Evolutionary conservation across 805 yeast species (phyloP).

Genomic region (Candida ipomoeae): DNA sequence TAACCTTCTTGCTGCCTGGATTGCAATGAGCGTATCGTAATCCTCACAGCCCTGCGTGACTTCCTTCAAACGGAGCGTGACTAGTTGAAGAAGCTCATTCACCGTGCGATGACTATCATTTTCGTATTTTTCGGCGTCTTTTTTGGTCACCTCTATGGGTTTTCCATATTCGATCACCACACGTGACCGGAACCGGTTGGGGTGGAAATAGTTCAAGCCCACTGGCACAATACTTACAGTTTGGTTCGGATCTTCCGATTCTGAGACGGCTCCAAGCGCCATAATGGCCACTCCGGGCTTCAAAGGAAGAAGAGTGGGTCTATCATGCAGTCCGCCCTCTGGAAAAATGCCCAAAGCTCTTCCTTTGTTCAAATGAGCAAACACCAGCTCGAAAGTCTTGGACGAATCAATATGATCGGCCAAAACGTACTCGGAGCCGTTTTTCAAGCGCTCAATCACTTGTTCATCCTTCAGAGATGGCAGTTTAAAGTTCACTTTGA

Average conservation of each 20-base stretch:
- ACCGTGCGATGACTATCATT: slow-evolving; percentile 27
- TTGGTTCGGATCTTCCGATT: slow-evolving; percentile 20
- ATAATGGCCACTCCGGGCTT: slow-evolving; percentile 45
- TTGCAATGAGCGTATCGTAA: slow-evolving; percentile 39
- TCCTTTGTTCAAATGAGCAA: slow-evolving; percentile 31
- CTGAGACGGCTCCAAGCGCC: slow-evolving; percentile 40
- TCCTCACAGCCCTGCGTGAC: slow-evolving; percentile 41
- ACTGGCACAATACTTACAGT: slow-evolving; percentile 35
- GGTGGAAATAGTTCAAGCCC: slow-evolving; percentile 41
- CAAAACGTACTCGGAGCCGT: slow-evolving; percentile 30
- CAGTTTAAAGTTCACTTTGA: slow-evolving; percentile 16
- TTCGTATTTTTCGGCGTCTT: slow-evolving; percentile 27
- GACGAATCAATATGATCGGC: slow-evolving; percentile 41
- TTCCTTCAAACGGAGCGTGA: slow-evolving; percentile 34
- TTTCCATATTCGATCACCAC: slow-evolving; percentile 42
- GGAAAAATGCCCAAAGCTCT: slow-evolving; percentile 40
- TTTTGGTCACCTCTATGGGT: slow-evolving; percentile 32
- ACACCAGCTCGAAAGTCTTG: slow-evolving; percentile 34
- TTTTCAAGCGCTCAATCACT: slow-evolving; percentile 14
- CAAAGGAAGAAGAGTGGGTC: slow-evolving; percentile 39
- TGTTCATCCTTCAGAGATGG: slow-evolving; percentile 13
- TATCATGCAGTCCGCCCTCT: slow-evolving; percentile 43
- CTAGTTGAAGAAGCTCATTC: slow-evolving; percentile 22
- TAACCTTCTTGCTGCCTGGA: slow-evolving; percentile 41
- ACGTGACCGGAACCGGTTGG: slow-evolving; percentile 38